Base-by-base conservation (phyloP, 306 rosid genomes). In the Cucurbita argyrosperma region DNA sequence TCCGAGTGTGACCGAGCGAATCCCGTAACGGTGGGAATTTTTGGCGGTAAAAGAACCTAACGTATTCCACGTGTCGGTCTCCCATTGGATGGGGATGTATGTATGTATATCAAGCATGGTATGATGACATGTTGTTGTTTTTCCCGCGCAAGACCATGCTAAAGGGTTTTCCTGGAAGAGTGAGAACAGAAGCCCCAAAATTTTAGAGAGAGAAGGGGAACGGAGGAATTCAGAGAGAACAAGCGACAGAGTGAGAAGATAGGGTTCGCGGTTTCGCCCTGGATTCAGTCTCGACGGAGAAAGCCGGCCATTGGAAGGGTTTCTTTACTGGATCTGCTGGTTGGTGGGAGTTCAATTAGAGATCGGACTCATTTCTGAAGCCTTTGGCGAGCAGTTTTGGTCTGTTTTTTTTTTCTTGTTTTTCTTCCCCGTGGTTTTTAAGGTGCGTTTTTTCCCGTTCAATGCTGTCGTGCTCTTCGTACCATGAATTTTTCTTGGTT, bases 21-120 rank as follows among this genome's bases (percentile, higher is more conserved):
- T 71, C 78, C 70, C 78, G 76, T 57, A 77, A 84, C 83, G 85
- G 80, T 52, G 74, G 50, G 79, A 75, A 72, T 52, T 75, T 85
- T 85, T 85, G 88, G 88, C 88, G 88, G 88, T 79, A 84, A 82
- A 84, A 74, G 19, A 39, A 46, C 77, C 47, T 63, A 71, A 58
- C 64, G 7, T 8, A 10, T 9, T 9, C 45, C 49, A 74, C 84
- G 79, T 61, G 87, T 61, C 81, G 4, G 0, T 0, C 1, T 0
- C 0, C n/a, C 8, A 77, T 79, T 79, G 71, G 82, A 0, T 5
- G 0, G 0, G 0, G 0, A 70, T 26, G 26, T 26, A 81, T 77
- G 87, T 79, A 76, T 84, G 83, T 42, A 51, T 79, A 76, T 47
- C 38, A 6, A 40, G 49, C 74, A 76, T 76, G 76, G 56, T 23